These are phyloP conservation scores for Podochytrium sp. DNA, from an alignment of 192 early-diverging fungal genomes.

Conservation along the genomic window DNA sequence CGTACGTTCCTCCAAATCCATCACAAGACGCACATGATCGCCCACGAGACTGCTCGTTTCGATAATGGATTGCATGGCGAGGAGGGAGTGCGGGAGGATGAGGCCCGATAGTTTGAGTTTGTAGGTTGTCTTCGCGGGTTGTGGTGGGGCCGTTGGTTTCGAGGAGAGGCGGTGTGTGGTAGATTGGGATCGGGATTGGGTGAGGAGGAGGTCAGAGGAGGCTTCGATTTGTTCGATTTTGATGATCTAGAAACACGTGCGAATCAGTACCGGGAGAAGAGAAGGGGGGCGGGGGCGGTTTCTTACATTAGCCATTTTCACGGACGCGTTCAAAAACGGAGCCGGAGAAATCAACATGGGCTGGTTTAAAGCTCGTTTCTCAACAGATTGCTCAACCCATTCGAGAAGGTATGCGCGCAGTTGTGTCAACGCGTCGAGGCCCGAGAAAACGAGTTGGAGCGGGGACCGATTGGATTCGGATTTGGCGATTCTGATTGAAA, in stretches of 20 bases:
- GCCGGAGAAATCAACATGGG: slow-evolving; percentile 15
- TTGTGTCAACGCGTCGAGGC: background rate
- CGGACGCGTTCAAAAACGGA: slow-evolving; percentile 16
- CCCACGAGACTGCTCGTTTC: background rate
- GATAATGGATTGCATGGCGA: background rate
- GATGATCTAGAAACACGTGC: slow-evolving; percentile 9
- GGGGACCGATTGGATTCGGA: background rate
- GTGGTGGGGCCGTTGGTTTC: background rate
- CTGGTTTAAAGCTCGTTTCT: slow-evolving; percentile 9
- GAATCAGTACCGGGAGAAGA: background rate
- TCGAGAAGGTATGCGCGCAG: background rate
- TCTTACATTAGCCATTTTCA: slow-evolving; percentile 15
- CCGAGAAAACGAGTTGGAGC: background rate
- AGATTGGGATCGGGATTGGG: background rate
- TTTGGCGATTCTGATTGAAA: background rate
- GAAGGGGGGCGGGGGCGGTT: background rate
- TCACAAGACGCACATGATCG: background rate
- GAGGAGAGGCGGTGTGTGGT: no score
- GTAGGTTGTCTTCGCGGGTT: background rate
- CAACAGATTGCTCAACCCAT: slow-evolving; percentile 21
- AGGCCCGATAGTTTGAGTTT: background rate
- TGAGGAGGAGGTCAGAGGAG: no score
- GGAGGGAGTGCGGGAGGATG: background rate
- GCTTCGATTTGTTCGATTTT: slow-evolving; percentile 5
- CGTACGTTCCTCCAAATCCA: background rate